Conservation (phyloP, 208 protist species). For the Balamuthia mandrillaris region DNA sequence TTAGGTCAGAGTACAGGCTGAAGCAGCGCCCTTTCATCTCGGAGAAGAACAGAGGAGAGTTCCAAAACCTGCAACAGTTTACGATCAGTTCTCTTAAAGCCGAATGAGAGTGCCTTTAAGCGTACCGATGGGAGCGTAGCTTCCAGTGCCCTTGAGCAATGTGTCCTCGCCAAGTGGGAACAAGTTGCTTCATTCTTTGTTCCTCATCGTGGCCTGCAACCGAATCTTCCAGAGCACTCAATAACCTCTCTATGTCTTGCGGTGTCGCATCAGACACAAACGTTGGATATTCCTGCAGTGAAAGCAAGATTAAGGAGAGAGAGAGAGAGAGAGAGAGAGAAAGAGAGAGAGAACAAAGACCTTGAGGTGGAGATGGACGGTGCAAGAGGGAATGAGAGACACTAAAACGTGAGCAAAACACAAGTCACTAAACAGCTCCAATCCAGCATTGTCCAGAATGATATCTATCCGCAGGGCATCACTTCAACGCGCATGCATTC, state of each 20-base stretch:
- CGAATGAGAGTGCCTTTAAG: not conserved
- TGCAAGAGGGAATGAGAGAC: not conserved
- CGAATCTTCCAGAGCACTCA: not conserved
- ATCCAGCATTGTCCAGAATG: slow-evolving; percentile 9
- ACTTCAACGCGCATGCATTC: too few species aligned
- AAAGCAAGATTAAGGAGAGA: not conserved
- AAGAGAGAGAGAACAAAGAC: not conserved
- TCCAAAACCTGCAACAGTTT: not conserved
- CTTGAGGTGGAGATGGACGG: slow-evolving; percentile 3
- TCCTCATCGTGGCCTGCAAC: too few species aligned
- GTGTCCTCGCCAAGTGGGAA: not conserved
- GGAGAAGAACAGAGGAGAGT: slow-evolving; percentile 19
- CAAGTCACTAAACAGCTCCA: slow-evolving; percentile 25
- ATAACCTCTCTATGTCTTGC: not conserved
- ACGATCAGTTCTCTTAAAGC: not conserved
- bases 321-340: not conserved
- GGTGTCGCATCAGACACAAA: slow-evolving; percentile 27
- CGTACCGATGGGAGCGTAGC: not conserved
- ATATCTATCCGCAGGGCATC: slow-evolving; percentile 1
- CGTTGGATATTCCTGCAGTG: not conserved
- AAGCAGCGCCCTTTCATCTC: not conserved
- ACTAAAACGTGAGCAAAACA: not conserved
- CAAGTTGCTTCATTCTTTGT: not conserved
- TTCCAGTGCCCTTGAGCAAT: not conserved
- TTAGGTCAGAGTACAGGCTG: not conserved